phyloP scores from a whole-genome alignment of 768 basidiomycete genomes.

The Kwoniella sp. region DNA sequence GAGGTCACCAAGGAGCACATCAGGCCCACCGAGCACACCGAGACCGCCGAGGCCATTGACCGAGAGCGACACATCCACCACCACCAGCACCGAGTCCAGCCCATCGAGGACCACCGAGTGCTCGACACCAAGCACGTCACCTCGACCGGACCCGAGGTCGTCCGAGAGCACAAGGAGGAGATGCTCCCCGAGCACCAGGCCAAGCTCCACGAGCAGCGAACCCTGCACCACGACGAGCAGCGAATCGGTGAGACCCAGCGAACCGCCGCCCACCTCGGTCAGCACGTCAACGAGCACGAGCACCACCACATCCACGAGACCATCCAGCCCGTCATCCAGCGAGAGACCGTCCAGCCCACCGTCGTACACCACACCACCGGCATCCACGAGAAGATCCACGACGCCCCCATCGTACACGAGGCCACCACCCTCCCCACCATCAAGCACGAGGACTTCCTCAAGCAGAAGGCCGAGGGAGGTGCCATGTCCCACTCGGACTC shows the following conservation, averaged over 20 bases:
- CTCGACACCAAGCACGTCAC: constrained; percentile 45
- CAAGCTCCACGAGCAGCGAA: constrained; percentile 47
- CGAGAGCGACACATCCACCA: constrained; percentile 49
- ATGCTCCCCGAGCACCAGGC: constrained; percentile 49
- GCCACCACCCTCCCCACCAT: constrained; percentile 49
- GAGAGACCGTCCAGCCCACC: constrained; percentile 51
- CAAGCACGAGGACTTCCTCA: constrained; percentile 43
- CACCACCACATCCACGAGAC: constrained; percentile 51
- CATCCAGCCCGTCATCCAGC: constrained; percentile 51
- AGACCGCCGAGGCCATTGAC: constrained; percentile 50
- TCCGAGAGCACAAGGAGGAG: constrained; percentile 47
- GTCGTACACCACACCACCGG: constrained; percentile 50
- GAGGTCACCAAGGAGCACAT: constrained; percentile 49
- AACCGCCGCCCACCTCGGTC: constrained; percentile 33
- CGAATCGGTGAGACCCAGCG: constrained; percentile 35
- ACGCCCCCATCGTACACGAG: constrained; percentile 51
- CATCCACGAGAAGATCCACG: constrained; percentile 51
- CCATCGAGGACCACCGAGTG: constrained; percentile 43
- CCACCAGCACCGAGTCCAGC: constrained; percentile 51
- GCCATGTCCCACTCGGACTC: constrained; percentile 39
- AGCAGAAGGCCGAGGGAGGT: constrained; percentile 35
- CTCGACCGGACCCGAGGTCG: constrained; percentile 40
- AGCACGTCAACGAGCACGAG: constrained; percentile 49
- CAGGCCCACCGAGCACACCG: constrained; percentile 38
- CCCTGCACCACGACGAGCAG: constrained; percentile 38